These are phyloP conservation scores for Colletotrichum eremochloae DNA, from an alignment of 2,329 filamentous ascomycete genomes.

Conservation along the genomic window DNA sequence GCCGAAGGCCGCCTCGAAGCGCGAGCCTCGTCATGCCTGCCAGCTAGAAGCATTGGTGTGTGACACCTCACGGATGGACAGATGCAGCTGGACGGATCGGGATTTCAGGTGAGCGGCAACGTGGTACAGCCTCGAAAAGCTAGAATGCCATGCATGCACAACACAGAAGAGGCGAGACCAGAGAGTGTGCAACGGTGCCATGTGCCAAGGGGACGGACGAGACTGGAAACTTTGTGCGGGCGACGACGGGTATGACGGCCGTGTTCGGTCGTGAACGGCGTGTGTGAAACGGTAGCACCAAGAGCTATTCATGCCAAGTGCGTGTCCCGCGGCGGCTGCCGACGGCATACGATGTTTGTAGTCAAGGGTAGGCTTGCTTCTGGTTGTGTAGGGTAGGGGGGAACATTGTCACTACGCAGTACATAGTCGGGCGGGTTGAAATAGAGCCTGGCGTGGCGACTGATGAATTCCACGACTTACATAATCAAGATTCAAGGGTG, in stretches of 20 bases:
- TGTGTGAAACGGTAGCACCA: not conserved
- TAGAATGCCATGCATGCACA: not conserved
- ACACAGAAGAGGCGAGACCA: too few relatives aligned
- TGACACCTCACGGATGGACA: not conserved
- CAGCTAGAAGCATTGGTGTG: not conserved
- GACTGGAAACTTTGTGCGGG: not conserved
- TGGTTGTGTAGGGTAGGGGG: too few relatives aligned
- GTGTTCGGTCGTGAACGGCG: too few relatives aligned
- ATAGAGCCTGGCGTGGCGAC: not conserved
- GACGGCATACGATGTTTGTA: not conserved
- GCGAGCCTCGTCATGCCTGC: too few relatives aligned
- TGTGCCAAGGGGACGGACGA: constrained; percentile 3
- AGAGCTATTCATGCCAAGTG: constrained; percentile 1
- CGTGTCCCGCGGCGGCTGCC: constrained; percentile 22
- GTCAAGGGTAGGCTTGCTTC: too few relatives aligned
- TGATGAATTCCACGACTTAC: not conserved
- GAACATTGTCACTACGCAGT: too few relatives aligned
- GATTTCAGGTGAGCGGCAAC: not conserved
- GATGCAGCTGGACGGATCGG: not conserved
- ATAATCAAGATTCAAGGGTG: not conserved
- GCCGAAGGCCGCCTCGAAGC: constrained; percentile 5
- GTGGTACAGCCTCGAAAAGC: constrained; percentile 7
- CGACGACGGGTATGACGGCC: constrained; percentile 21
- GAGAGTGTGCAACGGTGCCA: constrained; percentile 26
- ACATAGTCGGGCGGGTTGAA: not conserved